Evolutionary conservation across 306 rosid genomes (phyloP).

Genomic region (Cicer bijugum): DNA sequence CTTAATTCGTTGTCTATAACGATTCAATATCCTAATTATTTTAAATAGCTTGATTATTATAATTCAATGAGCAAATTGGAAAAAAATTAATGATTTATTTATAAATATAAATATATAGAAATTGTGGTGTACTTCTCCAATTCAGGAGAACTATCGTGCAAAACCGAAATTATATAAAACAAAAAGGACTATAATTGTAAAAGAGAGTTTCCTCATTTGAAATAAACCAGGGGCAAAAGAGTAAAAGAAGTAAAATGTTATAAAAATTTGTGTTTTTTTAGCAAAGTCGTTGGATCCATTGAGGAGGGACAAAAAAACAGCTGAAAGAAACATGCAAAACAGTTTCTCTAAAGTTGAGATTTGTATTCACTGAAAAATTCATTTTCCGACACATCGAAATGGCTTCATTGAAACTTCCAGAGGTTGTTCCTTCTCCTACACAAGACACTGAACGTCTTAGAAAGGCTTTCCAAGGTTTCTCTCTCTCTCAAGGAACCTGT

Average conservation of each 20-base stretch:
- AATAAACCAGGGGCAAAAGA: conserved; percentile 35
- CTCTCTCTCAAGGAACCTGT: neutral
- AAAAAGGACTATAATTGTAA: conserved; percentile 16
- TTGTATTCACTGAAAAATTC: conserved; percentile 34
- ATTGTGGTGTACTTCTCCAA: neutral
- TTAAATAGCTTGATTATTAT: too few species aligned
- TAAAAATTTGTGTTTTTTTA: neutral
- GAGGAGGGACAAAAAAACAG: conserved; percentile 40
- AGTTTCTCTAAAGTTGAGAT: conserved; percentile 14
- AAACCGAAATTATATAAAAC: conserved; percentile 28
- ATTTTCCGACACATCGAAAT: conserved; percentile 30
- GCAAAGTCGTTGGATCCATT: conserved; percentile 21
- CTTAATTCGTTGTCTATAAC: too few species aligned
- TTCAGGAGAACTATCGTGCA: neutral
- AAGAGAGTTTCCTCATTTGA: neutral
- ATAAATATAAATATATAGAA: neutral
- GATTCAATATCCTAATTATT: too few species aligned
- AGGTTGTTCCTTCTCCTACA: conserved; percentile 70
- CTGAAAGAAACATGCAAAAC: conserved; percentile 35
- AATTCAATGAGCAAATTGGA: too few species aligned
- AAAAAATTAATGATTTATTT: too few species aligned
- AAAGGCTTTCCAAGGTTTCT: conserved; percentile 75
- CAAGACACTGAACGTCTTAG: conserved; percentile 70
- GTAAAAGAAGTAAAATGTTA: neutral
- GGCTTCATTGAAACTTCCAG: conserved; percentile 76